phyloP scores from a whole-genome alignment of 179 eudicot species.

The Spinacia oleracea region DNA sequence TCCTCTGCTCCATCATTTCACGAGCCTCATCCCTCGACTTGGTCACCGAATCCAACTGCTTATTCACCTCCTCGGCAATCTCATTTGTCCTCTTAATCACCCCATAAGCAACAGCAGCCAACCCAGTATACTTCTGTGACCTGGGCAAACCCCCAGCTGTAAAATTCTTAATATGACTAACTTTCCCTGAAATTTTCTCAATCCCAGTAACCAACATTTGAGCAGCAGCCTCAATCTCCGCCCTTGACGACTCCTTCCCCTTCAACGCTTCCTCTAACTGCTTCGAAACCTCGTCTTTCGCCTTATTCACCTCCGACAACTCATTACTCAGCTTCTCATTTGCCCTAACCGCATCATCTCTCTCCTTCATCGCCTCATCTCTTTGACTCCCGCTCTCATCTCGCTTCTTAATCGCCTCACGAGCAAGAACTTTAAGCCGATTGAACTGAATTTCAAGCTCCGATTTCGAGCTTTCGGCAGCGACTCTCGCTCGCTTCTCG shows the following conservation, averaged over 20 bases:
- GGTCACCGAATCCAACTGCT: conserved; percentile 51
- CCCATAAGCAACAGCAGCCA: conserved; percentile 88
- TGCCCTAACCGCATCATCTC: conserved; percentile 48
- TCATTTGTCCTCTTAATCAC: conserved; percentile 93
- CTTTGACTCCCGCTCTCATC: conserved; percentile 55
- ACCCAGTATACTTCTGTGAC: conserved; percentile 87
- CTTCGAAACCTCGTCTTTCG: conserved; percentile 48
- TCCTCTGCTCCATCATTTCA: conserved; percentile 78
- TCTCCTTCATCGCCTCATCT: conserved; percentile 62
- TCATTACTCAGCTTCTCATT: conserved; percentile 53
- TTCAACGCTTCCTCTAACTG: conserved; percentile 57
- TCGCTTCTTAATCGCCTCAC: conserved; percentile 87
- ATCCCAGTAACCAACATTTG: conserved; percentile 88
- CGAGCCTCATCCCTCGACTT: conserved; percentile 80
- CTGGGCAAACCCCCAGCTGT: conserved; percentile 67
- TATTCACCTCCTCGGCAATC: conserved; percentile 84
- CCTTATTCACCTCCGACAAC: conserved; percentile 48
- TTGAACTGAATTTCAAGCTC: conserved; percentile 62
- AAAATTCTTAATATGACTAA: conserved; percentile 61
- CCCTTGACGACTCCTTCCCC: conserved; percentile 58
- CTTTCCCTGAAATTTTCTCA: conserved; percentile 82
- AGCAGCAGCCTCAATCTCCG: conserved; percentile 75
- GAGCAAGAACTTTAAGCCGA: conserved; percentile 73
- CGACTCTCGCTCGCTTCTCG: conserved; percentile 61
- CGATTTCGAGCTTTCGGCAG: conserved; percentile 60